A percentile compares a stretch with the other conserved stretches of the same genome.
These are phyloP conservation scores for Pholiota microspora DNA, from an alignment of 768 basidiomycete species.

Conservation along the genomic window DNA sequence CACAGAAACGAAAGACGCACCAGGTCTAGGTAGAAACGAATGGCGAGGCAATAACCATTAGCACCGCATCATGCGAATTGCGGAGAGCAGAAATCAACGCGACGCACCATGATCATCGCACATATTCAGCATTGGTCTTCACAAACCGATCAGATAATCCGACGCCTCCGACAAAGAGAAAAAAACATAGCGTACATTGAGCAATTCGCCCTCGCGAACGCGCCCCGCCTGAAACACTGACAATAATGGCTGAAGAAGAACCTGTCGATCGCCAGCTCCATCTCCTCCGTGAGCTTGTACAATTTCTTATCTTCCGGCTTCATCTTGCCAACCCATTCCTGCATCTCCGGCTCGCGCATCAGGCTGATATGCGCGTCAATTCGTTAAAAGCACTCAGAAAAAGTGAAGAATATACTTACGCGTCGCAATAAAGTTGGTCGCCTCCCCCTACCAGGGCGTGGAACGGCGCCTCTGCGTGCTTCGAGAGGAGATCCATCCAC, in stretches of 20 bases:
- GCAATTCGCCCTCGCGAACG: conserved; percentile 88
- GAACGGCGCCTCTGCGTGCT: conserved; percentile 78
- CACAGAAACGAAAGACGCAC: conserved; percentile 29
- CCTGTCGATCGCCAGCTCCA: conserved; percentile 74
- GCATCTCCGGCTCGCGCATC: conserved; percentile 84
- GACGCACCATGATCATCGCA: conserved; percentile 79
- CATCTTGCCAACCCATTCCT: conserved; percentile 73
- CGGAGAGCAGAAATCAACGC: not conserved
- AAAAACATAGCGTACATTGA: conserved; percentile 63
- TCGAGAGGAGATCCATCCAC: conserved; percentile 88
- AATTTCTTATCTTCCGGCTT: conserved; percentile 58
- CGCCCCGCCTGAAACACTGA: conserved; percentile 78
- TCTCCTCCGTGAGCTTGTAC: conserved; percentile 66
- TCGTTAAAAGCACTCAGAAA: not conserved
- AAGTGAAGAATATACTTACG: conserved; percentile 37
- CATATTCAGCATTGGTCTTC: conserved; percentile 87
- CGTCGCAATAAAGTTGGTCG: conserved; percentile 88
- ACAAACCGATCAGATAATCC: conserved; percentile 6
- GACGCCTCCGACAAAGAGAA: not conserved
- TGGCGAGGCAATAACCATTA: not conserved
- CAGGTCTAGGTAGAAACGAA: conserved; percentile 36
- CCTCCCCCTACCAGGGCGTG: conserved; percentile 94
- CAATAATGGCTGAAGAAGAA: conserved; percentile 94
- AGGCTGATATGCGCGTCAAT: too few species aligned
- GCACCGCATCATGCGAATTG: not conserved